Conservation (phyloP, 2,329 filamentous ascomycete species). For the Alternaria sp. region DNA sequence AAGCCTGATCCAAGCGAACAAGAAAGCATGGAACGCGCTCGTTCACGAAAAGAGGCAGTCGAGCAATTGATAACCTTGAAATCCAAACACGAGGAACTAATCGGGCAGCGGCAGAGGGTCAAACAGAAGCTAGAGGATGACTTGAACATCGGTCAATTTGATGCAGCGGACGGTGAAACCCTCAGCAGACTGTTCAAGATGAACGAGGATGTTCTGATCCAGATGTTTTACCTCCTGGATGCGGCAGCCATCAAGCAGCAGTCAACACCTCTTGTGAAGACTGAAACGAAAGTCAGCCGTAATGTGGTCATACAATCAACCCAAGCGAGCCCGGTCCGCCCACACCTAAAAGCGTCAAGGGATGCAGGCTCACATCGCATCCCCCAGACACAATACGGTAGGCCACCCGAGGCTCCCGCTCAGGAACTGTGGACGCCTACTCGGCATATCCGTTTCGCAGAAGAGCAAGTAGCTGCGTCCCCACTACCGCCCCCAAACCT, state of each 20-base stretch:
- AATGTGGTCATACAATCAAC: conserved; percentile 41
- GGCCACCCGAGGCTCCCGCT: conserved; percentile 38
- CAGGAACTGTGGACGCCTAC: conserved; percentile 36
- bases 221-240: conserved; percentile 36
- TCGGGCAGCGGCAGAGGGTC: conserved; percentile 25
- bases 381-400: conserved; percentile 44
- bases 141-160: conserved; percentile 35
- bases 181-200: conserved; percentile 33
- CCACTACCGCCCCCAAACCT: conserved; percentile 17
- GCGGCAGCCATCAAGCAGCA: conserved; percentile 33
- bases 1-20: conserved; percentile 25
- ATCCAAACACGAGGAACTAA: conserved; percentile 22
- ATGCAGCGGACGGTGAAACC: conserved; percentile 31
- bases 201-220: conserved; percentile 35
- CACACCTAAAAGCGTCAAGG: conserved; percentile 10
- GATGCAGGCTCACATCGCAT: conserved; percentile 23
- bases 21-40: conserved; percentile 31
- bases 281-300: conserved; percentile 12
- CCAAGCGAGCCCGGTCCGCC: conserved; percentile 31
- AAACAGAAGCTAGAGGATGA: conserved; percentile 40
- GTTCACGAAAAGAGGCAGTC: conserved; percentile 38
- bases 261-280: conserved; percentile 9
- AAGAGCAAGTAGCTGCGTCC: conserved; percentile 21
- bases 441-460: conserved; percentile 34
- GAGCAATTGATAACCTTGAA: conserved; percentile 34